Evolutionary conservation across 2,329 filamentous ascomycete species (phyloP).

Genomic region (Aspergillus ruber): DNA sequence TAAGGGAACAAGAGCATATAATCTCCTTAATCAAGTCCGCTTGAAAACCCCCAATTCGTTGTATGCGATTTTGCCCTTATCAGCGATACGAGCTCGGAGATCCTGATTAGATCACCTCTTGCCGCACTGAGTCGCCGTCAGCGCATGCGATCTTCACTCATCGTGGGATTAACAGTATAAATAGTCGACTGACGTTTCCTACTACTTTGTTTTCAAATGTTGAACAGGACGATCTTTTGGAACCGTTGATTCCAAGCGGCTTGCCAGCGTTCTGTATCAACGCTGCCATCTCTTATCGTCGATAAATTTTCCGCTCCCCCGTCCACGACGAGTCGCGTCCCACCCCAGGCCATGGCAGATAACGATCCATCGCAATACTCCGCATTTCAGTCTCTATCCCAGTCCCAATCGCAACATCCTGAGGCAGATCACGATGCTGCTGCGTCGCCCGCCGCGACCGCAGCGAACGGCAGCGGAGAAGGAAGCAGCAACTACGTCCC

Average conservation of each 20-base stretch:
- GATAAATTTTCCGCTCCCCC: neutral
- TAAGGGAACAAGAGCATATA: too few relatives aligned
- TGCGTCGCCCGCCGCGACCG: conserved; percentile 24
- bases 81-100: neutral
- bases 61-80: neutral
- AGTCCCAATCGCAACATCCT: conserved; percentile 4
- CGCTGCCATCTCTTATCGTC: neutral
- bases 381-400: conserved; percentile 23
- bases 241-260: neutral
- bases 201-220: neutral
- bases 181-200: neutral
- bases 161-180: neutral
- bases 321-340: neutral
- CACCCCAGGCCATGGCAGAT: conserved; percentile 31
- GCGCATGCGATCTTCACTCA: neutral
- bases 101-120: neutral
- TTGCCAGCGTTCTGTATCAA: neutral
- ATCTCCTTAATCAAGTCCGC: neutral
- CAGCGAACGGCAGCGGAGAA: conserved; percentile 30
- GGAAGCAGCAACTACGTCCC: conserved; percentile 53
- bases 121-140: neutral
- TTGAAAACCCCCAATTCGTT: neutral
- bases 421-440: conserved; percentile 11
- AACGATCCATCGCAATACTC: conserved; percentile 49
- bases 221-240: neutral